A percentile compares a stretch with the other conserved stretches of the same genome.
Evolutionary conservation across 1,284 basidiomycete genomes (phyloP).

Genomic region (Thecaphora thlaspeos): DNA sequence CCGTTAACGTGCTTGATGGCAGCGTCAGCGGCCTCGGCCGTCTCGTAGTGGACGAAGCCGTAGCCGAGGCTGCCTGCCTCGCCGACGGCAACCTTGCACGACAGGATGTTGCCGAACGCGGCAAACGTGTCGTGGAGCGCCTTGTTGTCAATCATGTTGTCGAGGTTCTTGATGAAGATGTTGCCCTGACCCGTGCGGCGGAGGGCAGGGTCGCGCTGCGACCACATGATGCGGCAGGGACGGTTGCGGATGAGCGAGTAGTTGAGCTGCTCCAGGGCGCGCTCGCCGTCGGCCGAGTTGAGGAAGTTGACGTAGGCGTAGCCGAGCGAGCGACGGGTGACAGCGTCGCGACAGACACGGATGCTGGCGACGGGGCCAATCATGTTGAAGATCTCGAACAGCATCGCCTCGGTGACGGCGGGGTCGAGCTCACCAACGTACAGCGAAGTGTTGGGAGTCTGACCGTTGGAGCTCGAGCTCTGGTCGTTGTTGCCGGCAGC

Average conservation of each 20-base stretch:
- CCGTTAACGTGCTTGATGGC: constrained; percentile 98
- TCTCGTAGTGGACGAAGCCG: constrained; percentile 99
- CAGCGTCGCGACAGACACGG: constrained; percentile 98
- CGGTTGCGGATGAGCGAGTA: constrained; percentile 98
- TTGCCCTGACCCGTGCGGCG: constrained; percentile 99
- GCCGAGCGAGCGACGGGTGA: constrained; percentile 97
- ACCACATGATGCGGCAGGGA: constrained; percentile 99
- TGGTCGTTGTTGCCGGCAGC: constrained; percentile 40
- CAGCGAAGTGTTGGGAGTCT: constrained; percentile 68
- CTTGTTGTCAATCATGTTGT: constrained; percentile 99
- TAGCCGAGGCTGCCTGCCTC: constrained; percentile 63
- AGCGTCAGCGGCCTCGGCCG: constrained; percentile 84
- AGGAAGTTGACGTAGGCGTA: constrained; percentile 99
- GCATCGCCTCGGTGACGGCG: constrained; percentile 97
- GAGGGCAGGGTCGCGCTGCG: constrained; percentile 97
- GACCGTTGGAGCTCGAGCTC: constrained; percentile 7
- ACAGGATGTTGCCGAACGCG: constrained; percentile 96
- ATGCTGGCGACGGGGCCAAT: constrained; percentile 98
- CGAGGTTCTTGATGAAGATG: constrained; percentile 99
- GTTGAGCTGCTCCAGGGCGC: constrained; percentile 98
- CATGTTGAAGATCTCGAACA: constrained; percentile 99
- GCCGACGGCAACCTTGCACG: constrained; percentile 87
- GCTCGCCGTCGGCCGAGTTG: constrained; percentile 94
- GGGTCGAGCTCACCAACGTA: constrained; percentile 99
- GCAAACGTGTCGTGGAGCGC: constrained; percentile 99